Conservation (phyloP, 345 rosid species). For the Lumnitzera racemosa region DNA sequence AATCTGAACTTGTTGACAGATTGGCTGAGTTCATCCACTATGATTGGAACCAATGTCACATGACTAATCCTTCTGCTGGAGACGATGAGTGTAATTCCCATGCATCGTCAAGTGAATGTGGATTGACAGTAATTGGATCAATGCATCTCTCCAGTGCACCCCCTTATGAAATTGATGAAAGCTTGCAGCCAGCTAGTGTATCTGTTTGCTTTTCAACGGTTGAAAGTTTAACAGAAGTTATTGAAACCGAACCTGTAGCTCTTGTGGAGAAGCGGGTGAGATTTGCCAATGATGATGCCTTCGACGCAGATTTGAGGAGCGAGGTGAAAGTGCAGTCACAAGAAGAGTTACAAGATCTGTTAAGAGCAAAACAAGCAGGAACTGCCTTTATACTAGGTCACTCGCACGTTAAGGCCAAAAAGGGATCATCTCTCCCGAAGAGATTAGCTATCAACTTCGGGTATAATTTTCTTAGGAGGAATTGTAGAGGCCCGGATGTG, state of each 20-base stretch:
- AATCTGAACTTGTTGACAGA: constrained; percentile 31
- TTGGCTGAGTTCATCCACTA: constrained; percentile 36
- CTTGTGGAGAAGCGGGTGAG: constrained; percentile 23
- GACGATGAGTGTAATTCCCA: constrained; percentile 16
- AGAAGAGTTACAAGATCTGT: constrained; percentile 34
- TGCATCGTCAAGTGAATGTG: constrained; percentile 24
- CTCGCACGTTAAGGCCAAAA: constrained; percentile 39
- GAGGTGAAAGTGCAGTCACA: constrained; percentile 13
- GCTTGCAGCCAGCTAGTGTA: constrained; percentile 19
- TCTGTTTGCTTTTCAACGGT: constrained; percentile 23
- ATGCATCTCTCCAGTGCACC: constrained; percentile 12
- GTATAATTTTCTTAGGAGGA: constrained; percentile 40
- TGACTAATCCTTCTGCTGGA: constrained; percentile 2
- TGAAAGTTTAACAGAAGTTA: constrained; percentile 21
- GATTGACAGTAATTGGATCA: constrained; percentile 35
- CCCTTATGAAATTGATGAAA: constrained; percentile 25
- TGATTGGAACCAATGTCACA: constrained; percentile 24
- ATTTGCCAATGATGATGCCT: constrained; percentile 22
- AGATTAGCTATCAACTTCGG: constrained; percentile 37
- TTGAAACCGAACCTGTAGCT: constrained; percentile 20
- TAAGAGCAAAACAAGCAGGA: constrained; percentile 32
- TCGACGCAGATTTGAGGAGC: neutral
- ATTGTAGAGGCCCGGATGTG: constrained; percentile 41
- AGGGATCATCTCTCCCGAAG: constrained; percentile 36
- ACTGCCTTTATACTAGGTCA: constrained; percentile 42